Evolutionary conservation across 345 rosid species (phyloP), one percentile per base, ranked within the genome.

Genomic region (Adansonia digitata): DNA sequence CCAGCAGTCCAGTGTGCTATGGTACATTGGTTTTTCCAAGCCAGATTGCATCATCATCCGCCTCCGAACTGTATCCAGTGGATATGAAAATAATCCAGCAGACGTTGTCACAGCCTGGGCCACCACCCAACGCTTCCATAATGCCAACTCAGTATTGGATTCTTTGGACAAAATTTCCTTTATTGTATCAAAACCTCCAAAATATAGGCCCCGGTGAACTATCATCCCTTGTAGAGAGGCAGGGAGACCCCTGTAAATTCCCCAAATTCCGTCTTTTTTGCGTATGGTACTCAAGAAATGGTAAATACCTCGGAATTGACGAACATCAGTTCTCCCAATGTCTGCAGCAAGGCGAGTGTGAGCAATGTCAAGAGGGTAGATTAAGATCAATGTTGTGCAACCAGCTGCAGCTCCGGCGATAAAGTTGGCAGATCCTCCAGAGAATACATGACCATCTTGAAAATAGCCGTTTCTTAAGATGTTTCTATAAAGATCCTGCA

Each of bases 1-100:
- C 98, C 99, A 95, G 77, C 99, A 93, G 39, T 95, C 94, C 56
- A 83, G 39, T 2, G 98, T 93, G 84, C 77, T 80, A 26, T 13
- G 75, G 53, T 91, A 95, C 96, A 89, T 86, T 3, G 89, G 96
- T 59, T 80, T 82, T 70, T 93, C 92, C 74, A 90, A 73, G 49
- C 99, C 98, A 3, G 98, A 91, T 63, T 95, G 96, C 98, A 93
- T 95, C 99, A 95, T 95, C 86, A 95, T 91, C 81, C 97, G 81
- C 72, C 98, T 87, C 68, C 99, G 81, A 59, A 93, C 98, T 31
- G 98, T 93, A 78, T 91, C 98, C 74, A 93, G 72, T 22, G 97
- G 98, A 75, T 95, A 95, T 4, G 96, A 95, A 71, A 89, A 68
- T 77, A 93, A 71, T n/a, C 97, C 98, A 37, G 97, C 94, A 43